Conservation (phyloP, 352 stramenopile species). For the Aphanomyces invadans region DNA sequence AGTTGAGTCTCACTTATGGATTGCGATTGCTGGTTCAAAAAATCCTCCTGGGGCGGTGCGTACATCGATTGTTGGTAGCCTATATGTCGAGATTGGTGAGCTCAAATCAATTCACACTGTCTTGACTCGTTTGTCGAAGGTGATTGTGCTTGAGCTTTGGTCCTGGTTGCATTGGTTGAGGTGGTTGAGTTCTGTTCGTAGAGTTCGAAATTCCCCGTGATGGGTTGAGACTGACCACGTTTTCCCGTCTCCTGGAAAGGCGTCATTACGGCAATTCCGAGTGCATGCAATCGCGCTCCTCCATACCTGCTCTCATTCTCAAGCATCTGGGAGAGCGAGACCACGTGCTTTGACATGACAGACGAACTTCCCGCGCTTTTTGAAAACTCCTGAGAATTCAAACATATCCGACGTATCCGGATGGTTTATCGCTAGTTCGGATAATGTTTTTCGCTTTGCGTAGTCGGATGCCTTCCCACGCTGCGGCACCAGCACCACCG, state of each 20-base stretch:
- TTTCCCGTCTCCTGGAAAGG: neutral
- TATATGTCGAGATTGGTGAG: neutral
- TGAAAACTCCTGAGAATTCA: neutral
- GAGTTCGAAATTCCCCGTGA: neutral
- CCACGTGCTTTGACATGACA: slow-evolving; percentile 11
- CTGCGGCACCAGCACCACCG: no score
- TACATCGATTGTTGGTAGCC: neutral
- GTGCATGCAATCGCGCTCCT: neutral
- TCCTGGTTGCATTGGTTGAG: neutral
- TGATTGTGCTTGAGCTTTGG: neutral
- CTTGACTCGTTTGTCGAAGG: no score
- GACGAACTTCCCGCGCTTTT: slow-evolving; percentile 10
- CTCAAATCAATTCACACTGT: no score
- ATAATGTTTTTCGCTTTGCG: slow-evolving; percentile 9
- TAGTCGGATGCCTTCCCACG: no score
- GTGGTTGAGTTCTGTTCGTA: neutral
- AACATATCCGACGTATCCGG: slow-evolving; percentile 1
- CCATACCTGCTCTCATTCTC: slow-evolving; percentile 19
- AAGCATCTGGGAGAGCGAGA: slow-evolving; percentile 24
- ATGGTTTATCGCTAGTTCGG: neutral
- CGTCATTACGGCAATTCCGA: neutral
- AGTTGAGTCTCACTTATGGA: slow-evolving; percentile 4
- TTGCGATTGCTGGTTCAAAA: slow-evolving; percentile 13
- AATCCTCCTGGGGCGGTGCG: neutral
- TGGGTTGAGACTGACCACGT: neutral